These are phyloP conservation scores for Reticulascus tulasneorum DNA, from an alignment of 2,329 filamentous ascomycete genomes.

Conservation along the genomic window DNA sequence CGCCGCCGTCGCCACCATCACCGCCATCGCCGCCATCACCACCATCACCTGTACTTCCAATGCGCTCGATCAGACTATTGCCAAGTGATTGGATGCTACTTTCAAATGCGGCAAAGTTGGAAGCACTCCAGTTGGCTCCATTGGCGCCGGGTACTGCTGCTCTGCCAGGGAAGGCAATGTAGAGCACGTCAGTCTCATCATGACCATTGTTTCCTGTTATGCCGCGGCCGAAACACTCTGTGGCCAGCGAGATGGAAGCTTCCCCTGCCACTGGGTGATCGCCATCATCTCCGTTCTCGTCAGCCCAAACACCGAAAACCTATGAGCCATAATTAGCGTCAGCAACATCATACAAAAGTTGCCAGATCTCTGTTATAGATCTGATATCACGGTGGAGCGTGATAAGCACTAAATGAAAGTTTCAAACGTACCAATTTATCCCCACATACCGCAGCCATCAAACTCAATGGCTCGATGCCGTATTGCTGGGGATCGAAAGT, in stretches of 20 bases:
- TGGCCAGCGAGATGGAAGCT: constrained; percentile 53
- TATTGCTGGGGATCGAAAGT: constrained; percentile 30
- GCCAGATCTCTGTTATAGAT: no score
- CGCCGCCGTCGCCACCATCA: no score
- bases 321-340: constrained; percentile 16
- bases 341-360: not conserved
- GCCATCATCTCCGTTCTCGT: constrained; percentile 54
- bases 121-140: constrained; percentile 52
- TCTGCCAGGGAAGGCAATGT: constrained; percentile 54
- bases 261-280: constrained; percentile 48
- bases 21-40: no score
- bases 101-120: constrained; percentile 46
- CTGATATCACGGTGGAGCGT: no score
- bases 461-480: constrained; percentile 40
- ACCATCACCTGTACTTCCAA: no score
- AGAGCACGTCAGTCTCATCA: constrained; percentile 54
- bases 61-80: constrained; percentile 42
- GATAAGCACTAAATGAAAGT: no score
- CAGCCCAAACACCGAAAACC: constrained; percentile 59
- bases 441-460: constrained; percentile 47
- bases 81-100: constrained; percentile 47
- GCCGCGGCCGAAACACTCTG: constrained; percentile 49
- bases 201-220: constrained; percentile 55
- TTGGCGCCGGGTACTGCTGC: constrained; percentile 52
- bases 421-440: constrained; percentile 32